Percentiles rank a stretch among this genome's conserved stretches.
phyloP scores from a whole-genome alignment of 2,329 filamentous ascomycete genomes.

The Fonsecaea monophora region DNA sequence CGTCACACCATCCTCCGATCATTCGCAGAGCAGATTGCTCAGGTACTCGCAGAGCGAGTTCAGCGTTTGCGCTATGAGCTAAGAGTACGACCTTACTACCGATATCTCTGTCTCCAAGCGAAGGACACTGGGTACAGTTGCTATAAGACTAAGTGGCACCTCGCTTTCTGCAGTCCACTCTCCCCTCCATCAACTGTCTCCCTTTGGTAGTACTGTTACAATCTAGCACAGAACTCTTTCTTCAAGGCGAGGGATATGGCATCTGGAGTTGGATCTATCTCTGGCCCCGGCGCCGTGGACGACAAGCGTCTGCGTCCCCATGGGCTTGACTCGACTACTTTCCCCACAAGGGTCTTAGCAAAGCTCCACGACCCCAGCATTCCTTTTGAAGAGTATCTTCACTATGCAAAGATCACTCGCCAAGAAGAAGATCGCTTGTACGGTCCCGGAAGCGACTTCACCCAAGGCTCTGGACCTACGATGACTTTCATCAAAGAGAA shows the following conservation, averaged over 20 bases:
- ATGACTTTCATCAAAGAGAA: conserved; percentile 33
- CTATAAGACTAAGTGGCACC: conserved; percentile 17
- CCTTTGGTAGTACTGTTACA: not conserved
- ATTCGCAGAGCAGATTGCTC: not conserved
- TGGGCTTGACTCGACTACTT: conserved; percentile 18
- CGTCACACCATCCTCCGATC: conserved; percentile 6
- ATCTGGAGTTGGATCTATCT: conserved; percentile 29
- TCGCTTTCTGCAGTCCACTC: not conserved
- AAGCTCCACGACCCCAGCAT: conserved; percentile 42
- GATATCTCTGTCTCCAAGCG: not conserved
- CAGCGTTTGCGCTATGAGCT: conserved; percentile 10
- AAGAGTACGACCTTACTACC: conserved; percentile 4
- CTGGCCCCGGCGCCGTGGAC: conserved; percentile 28
- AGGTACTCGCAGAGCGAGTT: not conserved
- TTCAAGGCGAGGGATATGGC: conserved; percentile 21
- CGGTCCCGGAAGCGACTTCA: conserved; percentile 30
- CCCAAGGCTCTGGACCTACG: conserved; percentile 14
- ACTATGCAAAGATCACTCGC: conserved; percentile 48
- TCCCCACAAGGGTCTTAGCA: conserved; percentile 18
- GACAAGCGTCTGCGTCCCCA: conserved; percentile 27
- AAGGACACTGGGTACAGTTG: not conserved
- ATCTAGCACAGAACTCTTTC: not conserved
- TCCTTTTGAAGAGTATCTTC: conserved; percentile 50
- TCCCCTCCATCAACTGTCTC: not conserved
- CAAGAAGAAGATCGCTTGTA: conserved; percentile 43